phyloP scores from a whole-genome alignment of 164 flowering plant species.

The Sedum album region DNA sequence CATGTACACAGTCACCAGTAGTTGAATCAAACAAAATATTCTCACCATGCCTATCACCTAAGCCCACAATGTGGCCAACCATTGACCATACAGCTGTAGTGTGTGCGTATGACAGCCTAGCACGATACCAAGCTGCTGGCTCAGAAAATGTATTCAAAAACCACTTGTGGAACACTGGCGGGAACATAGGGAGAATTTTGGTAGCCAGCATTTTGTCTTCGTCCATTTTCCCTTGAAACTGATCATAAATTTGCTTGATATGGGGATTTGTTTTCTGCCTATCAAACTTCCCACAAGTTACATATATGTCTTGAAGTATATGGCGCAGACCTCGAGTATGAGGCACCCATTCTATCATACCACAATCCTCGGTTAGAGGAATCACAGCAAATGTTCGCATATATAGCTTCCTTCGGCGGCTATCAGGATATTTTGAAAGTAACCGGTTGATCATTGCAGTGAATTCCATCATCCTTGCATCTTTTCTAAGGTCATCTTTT shows the following conservation, averaged over 20 bases:
- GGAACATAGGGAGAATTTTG: constrained; percentile 94
- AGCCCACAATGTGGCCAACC: constrained; percentile 99
- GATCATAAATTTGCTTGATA: constrained; percentile 90
- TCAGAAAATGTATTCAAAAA: constrained; percentile 90
- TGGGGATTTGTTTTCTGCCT: constrained; percentile 91
- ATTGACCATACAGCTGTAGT: constrained; percentile 99
- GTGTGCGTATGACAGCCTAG: constrained; percentile 94
- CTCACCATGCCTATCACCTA: constrained; percentile 98
- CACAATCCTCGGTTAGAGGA: constrained; percentile 97
- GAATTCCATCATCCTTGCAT: constrained; percentile 99
- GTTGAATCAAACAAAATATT: constrained; percentile 98
- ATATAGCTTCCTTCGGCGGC: constrained; percentile 96
- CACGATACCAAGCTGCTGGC: constrained; percentile 99
- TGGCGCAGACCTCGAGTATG: constrained; percentile 99
- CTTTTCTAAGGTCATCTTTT: constrained; percentile 97
- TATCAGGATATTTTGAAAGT: constrained; percentile 86
- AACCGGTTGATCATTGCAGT: constrained; percentile 92
- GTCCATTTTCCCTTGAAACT: constrained; percentile 73
- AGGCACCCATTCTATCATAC: constrained; percentile 99
- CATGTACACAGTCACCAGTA: constrained; percentile 98
- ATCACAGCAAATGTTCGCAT: constrained; percentile 96
- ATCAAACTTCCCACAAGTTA: constrained; percentile 87
- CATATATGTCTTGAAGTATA: constrained; percentile 93
- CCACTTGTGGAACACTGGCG: constrained; percentile 95
- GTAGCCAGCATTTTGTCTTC: constrained; percentile 85